phyloP scores from a whole-genome alignment of 1,139 yeast genomes.

The Candida sanyaensis region DNA sequence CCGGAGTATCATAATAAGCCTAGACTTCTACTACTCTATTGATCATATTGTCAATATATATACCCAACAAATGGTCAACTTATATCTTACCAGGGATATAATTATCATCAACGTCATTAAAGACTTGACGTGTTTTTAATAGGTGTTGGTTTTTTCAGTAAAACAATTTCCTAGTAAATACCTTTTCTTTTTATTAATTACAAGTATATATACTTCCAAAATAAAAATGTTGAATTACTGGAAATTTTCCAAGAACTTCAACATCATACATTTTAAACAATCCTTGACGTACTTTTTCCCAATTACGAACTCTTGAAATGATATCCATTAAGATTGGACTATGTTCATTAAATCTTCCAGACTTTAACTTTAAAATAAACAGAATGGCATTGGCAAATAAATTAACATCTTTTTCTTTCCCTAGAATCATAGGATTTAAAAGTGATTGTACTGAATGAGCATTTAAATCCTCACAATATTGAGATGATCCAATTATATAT shows the following conservation, averaged over 20 bases:
- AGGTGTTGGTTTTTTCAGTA: too few species aligned
- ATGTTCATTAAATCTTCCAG: conserved; percentile 83
- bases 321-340: conserved; percentile 83
- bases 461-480: conserved; percentile 40
- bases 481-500: conserved; percentile 90
- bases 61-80: too few species aligned
- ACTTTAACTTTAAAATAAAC: conserved; percentile 73
- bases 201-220: conserved; percentile 55
- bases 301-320: conserved; percentile 60
- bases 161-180: too few species aligned
- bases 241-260: conserved; percentile 86
- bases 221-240: conserved; percentile 93
- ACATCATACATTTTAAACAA: conserved; percentile 94
- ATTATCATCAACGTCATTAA: too few species aligned
- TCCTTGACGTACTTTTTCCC: conserved; percentile 91
- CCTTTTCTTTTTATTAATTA: too few species aligned
- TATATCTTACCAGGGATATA: too few species aligned
- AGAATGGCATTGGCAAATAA: conserved; percentile 78
- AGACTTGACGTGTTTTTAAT: too few species aligned
- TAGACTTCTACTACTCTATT: too few species aligned
- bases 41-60: too few species aligned
- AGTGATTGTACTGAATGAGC: conserved; percentile 46
- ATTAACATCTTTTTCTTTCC: conserved; percentile 43
- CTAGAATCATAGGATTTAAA: conserved; percentile 25
- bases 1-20: too few species aligned